These are phyloP conservation scores for Phytophthora pinifolia DNA, from an alignment of 352 stramenopile species.

Conservation along the genomic window DNA sequence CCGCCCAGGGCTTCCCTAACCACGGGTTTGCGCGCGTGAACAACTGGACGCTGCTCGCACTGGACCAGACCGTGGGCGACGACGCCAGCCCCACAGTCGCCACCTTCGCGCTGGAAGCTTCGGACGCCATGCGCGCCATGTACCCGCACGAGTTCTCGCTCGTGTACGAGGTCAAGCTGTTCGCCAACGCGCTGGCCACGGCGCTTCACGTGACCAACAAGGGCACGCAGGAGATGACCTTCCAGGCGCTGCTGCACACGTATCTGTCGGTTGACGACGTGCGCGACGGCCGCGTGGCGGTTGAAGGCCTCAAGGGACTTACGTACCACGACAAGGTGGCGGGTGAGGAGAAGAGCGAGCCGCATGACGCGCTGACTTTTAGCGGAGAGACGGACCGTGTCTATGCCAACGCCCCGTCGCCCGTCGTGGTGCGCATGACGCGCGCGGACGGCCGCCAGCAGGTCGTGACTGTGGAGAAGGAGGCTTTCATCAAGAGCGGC, in stretches of 20 bases:
- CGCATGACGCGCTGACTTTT: conserved; percentile 63
- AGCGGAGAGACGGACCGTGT: conserved; percentile 88
- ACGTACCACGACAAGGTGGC: conserved; percentile 90
- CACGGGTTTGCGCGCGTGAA: conserved; percentile 93
- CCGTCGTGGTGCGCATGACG: conserved; percentile 69
- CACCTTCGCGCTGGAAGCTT: conserved; percentile 59
- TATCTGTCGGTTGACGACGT: conserved; percentile 91
- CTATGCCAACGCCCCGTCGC: conserved; percentile 71
- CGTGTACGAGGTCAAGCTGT: conserved; percentile 88
- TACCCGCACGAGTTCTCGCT: conserved; percentile 84
- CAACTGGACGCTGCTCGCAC: conserved; percentile 60
- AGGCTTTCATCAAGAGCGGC: conserved; percentile 54
- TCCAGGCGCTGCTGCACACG: conserved; percentile 95
- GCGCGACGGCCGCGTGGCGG: conserved; percentile 46
- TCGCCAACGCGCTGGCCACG: conserved; percentile 77
- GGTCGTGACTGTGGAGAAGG: conserved; percentile 78
- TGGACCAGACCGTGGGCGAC: conserved; percentile 43
- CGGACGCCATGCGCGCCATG: conserved; percentile 44
- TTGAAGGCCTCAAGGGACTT: conserved; percentile 89
- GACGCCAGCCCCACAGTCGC: conserved; percentile 50
- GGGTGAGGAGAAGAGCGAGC: conserved; percentile 55
- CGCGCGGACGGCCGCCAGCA: conserved; percentile 44
- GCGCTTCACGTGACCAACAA: conserved; percentile 92
- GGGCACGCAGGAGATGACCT: conserved; percentile 77
- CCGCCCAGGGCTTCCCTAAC: conserved; percentile 83